Base-by-base conservation (phyloP, 495 filamentous ascomycete species). In the Penicillium herquei region DNA sequence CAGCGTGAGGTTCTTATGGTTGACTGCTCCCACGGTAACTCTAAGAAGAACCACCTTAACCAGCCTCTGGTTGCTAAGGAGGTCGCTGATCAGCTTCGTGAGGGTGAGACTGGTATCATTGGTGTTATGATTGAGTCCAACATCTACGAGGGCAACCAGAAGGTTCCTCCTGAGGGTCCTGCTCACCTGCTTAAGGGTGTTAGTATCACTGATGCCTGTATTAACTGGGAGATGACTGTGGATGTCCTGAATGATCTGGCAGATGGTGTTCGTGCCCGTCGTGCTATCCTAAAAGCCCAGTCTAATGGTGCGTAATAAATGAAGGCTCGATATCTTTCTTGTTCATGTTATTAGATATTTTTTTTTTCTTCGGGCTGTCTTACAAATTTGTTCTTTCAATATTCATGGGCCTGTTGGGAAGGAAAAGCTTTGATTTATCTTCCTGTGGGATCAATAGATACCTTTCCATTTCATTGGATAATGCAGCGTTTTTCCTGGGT, bases 71-170 rank as follows among this genome's bases (percentile, higher is more conserved):
- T 98, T 16, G 92, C 91, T 39, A 82, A 88, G 73, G 81, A 79
- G 57, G 79, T 98, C 46, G 86, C 85, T 30, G 86, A 92, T 40
- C 94, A 98, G 77, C 72, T 98, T 39, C 87, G 88, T 40, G 85
- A 86, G 63, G 94, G 94, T 40, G 89, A 98, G 75, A 85, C 82
- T 47, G 89, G 81, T 52, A 96, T 98, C 65, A 81, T 98, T 58
- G 94, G 93, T 59, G 87, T 98, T 58, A 98, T 98, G 94, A 96
- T 98, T 63, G 94, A 98, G 77, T 95, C 90, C 63, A 94, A 98
- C 74, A 91, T 98, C 81, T 83, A 91, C 68, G 94, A 96, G 76
- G 94, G 94, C 65, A 81, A 88, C 78, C 94, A 98, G 73, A 96
- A 96, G 74, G 90, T 96, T 9, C 91, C 94, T 2, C 64, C 85